These are phyloP conservation scores for Aspergillus fischeri DNA, from an alignment of 2,329 filamentous ascomycete genomes.

Conservation along the genomic window DNA sequence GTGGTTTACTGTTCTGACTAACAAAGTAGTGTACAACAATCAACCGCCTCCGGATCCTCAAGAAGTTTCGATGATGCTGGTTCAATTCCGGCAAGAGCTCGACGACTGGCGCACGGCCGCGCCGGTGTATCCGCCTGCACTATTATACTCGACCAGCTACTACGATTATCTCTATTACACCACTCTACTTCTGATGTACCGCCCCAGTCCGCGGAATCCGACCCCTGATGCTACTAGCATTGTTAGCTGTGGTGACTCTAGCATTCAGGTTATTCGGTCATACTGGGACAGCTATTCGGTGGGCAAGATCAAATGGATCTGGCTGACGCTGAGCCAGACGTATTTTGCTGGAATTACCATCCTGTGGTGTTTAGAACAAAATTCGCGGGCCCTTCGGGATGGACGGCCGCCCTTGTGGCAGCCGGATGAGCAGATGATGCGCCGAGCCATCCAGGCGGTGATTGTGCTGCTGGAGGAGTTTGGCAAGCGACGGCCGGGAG, in stretches of 20 bases:
- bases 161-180: conserved; percentile 40
- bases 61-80: conserved; percentile 24
- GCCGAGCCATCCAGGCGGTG: conserved; percentile 33
- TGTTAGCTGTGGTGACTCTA: conserved; percentile 36
- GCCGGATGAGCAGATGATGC: conserved; percentile 34
- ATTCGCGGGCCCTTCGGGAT: conserved; percentile 30
- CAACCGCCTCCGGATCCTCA: conserved; percentile 25
- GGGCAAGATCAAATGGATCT: conserved; percentile 40
- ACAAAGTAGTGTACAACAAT: conserved; percentile 32
- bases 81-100: conserved; percentile 34
- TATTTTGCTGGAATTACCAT: conserved; percentile 40
- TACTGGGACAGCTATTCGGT: conserved; percentile 39
- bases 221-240: conserved; percentile 34
- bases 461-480: conserved; percentile 37
- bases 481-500: conserved; percentile 34
- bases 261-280: conserved; percentile 35
- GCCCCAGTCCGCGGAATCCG: conserved; percentile 35
- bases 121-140: conserved; percentile 33
- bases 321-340: conserved; percentile 37
- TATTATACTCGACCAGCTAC: conserved; percentile 39
- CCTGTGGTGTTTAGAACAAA: conserved; percentile 38
- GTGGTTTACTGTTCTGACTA: neutral
- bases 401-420: conserved; percentile 29
- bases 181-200: conserved; percentile 36
- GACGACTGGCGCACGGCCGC: conserved; percentile 37